These are phyloP conservation scores for Euphorbia corollata DNA, from an alignment of 441 rosid genomes.

Conservation along the genomic window DNA sequence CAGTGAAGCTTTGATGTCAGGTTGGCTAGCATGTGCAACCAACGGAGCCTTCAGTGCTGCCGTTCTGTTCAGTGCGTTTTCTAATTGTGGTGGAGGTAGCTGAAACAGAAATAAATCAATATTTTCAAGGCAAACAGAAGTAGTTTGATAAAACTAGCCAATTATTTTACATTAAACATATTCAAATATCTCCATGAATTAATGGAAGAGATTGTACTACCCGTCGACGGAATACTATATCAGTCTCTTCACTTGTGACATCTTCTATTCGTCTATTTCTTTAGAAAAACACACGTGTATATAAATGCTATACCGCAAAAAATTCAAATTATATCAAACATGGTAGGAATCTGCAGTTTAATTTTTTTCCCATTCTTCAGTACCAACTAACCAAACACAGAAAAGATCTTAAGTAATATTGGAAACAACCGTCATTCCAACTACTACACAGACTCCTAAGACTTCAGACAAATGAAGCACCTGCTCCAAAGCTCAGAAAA, in stretches of 20 bases:
- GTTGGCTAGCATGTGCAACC: constrained; percentile 81
- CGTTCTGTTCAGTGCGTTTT: constrained; percentile 72
- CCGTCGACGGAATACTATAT: too few relatives aligned
- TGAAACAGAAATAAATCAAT: constrained; percentile 26
- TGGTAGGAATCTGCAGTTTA: not conserved
- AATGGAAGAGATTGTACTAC: too few relatives aligned
- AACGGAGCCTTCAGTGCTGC: constrained; percentile 70
- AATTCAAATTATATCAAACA: not conserved
- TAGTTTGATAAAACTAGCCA: not conserved
- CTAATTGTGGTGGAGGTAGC: constrained; percentile 95
- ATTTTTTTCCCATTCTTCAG: too few relatives aligned
- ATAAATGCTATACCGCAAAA: too few relatives aligned
- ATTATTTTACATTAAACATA: not conserved
- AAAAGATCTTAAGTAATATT: not conserved
- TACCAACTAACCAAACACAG: too few relatives aligned
- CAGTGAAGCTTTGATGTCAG: constrained; percentile 62
- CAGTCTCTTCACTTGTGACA: not conserved
- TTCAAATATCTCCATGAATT: too few relatives aligned
- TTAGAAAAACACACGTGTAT: not conserved
- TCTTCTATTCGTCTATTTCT: not conserved
- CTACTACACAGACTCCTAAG: not conserved
- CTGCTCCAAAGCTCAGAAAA: not conserved
- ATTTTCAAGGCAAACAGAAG: not conserved
- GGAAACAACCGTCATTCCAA: not conserved
- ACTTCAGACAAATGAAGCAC: not conserved